Conservation (phyloP, 2,329 filamentous ascomycete species). For the Coleophoma eucalyptorum region DNA sequence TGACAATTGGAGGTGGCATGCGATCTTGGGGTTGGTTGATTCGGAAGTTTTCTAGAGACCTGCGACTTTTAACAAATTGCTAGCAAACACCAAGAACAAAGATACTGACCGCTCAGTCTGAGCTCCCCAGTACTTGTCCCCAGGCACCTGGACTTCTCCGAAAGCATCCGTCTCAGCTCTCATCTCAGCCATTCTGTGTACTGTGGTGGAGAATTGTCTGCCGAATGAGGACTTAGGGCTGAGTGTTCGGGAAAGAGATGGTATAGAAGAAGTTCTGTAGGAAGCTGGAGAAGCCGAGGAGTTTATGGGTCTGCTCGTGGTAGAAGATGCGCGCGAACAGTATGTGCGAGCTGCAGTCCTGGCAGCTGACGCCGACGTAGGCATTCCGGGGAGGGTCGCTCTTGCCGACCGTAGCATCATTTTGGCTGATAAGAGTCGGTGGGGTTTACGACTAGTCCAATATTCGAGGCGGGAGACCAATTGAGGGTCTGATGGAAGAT, state of each 20-base stretch:
- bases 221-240: constrained; percentile 8
- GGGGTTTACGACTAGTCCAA: no score
- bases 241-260: constrained; percentile 3
- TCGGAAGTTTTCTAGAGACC: constrained; percentile 94
- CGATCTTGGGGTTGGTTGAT: constrained; percentile 99
- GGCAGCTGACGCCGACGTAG: constrained; percentile 17
- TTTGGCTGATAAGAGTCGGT: background rate
- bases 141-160: constrained; percentile 88
- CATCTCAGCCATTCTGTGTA: constrained; percentile 41
- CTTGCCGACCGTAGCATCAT: constrained; percentile 23
- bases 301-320: constrained; percentile 6
- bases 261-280: constrained; percentile 5
- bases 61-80: background rate
- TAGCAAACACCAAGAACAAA: no score
- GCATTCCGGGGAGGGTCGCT: constrained; percentile 12
- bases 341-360: constrained; percentile 14
- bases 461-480: no score
- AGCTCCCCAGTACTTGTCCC: constrained; percentile 97
- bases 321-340: constrained; percentile 6
- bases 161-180: constrained; percentile 96
- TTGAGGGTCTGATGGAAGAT: no score
- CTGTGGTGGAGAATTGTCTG: constrained; percentile 25
- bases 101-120: constrained; percentile 69
- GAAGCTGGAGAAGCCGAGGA: constrained; percentile 6
- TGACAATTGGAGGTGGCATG: constrained; percentile 90